Evolutionary conservation across 495 filamentous ascomycete species (phyloP).

Genomic region (Aspergillus affinis): DNA sequence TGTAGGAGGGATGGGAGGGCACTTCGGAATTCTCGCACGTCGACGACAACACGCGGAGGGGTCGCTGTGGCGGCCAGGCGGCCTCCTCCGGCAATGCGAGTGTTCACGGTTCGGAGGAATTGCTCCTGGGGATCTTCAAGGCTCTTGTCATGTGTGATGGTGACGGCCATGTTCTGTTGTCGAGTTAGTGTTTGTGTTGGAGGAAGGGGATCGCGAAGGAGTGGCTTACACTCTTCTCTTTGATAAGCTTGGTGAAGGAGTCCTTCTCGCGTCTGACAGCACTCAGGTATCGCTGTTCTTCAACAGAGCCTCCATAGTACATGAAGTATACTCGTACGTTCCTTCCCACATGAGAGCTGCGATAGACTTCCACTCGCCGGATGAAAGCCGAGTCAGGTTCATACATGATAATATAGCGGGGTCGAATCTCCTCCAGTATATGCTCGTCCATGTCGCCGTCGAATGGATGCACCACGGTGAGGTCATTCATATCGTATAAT

Average conservation of each 20-base stretch:
- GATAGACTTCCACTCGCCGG: constrained; percentile 90
- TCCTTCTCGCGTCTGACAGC: constrained; percentile 91
- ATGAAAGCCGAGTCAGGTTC: constrained; percentile 96
- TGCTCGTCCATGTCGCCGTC: constrained; percentile 96
- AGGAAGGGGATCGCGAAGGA: neutral
- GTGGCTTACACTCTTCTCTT: constrained; percentile 70
- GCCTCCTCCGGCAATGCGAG: constrained; percentile 92
- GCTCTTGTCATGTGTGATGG: constrained; percentile 70
- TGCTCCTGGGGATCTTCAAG: constrained; percentile 85
- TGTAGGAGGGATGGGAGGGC: constrained; percentile 89
- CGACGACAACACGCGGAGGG: constrained; percentile 91
- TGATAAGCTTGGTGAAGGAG: constrained; percentile 88
- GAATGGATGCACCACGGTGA: constrained; percentile 89
- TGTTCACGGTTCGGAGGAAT: constrained; percentile 94
- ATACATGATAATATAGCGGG: constrained; percentile 97
- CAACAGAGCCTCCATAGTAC: constrained; percentile 91
- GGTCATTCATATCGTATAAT: constrained; percentile 86
- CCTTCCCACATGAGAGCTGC: constrained; percentile 85
- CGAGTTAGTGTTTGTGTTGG: constrained; percentile 11
- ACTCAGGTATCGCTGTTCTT: constrained; percentile 93
- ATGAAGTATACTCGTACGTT: constrained; percentile 93
- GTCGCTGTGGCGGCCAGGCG: constrained; percentile 82
- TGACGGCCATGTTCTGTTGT: constrained; percentile 74
- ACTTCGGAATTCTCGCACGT: constrained; percentile 93
- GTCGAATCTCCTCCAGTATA: constrained; percentile 87